Percentiles rank a stretch among this genome's conserved stretches.
phyloP scores from a whole-genome alignment of 306 rosid genomes.

The Corylus heterophylla region DNA sequence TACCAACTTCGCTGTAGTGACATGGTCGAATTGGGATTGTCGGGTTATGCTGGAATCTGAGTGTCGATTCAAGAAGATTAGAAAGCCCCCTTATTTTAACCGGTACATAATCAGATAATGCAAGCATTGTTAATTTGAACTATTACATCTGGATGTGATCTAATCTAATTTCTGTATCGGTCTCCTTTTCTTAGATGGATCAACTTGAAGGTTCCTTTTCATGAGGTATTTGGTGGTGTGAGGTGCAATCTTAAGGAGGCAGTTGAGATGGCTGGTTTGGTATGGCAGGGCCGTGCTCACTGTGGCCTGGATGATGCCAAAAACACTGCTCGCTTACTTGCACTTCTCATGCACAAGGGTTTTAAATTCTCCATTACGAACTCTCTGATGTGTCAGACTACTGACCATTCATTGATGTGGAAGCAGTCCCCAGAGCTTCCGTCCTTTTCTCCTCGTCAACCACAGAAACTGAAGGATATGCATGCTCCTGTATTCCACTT shows the following conservation, averaged over 20 bases:
- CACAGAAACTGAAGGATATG: constrained; percentile 57
- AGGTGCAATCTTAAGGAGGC: constrained; percentile 94
- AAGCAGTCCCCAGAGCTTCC: constrained; percentile 58
- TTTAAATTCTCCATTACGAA: constrained; percentile 76
- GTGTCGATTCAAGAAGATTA: constrained; percentile 88
- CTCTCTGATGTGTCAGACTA: constrained; percentile 61
- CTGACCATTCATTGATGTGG: constrained; percentile 54
- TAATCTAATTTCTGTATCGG: constrained; percentile 30
- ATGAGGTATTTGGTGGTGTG: constrained; percentile 73
- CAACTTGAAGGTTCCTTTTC: constrained; percentile 81
- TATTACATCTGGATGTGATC: constrained; percentile 16
- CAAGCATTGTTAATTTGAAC: constrained; percentile 8
- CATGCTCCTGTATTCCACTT: constrained; percentile 44
- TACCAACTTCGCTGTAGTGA: constrained; percentile 86
- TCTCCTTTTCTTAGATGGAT: constrained; percentile 67
- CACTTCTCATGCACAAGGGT: constrained; percentile 73
- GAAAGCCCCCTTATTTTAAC: constrained; percentile 90
- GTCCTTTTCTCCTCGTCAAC: constrained; percentile 40
- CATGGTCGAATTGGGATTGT: constrained; percentile 97
- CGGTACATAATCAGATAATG: constrained; percentile 44
- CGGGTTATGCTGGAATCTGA: constrained; percentile 93
- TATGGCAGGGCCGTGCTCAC: constrained; percentile 94
- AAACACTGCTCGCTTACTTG: constrained; percentile 82
- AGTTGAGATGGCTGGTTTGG: constrained; percentile 81
- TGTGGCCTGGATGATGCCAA: constrained; percentile 94